These are phyloP conservation scores for Tetrahymena elliotti DNA, from an alignment of 73 alveolate species.

Conservation along the genomic window DNA sequence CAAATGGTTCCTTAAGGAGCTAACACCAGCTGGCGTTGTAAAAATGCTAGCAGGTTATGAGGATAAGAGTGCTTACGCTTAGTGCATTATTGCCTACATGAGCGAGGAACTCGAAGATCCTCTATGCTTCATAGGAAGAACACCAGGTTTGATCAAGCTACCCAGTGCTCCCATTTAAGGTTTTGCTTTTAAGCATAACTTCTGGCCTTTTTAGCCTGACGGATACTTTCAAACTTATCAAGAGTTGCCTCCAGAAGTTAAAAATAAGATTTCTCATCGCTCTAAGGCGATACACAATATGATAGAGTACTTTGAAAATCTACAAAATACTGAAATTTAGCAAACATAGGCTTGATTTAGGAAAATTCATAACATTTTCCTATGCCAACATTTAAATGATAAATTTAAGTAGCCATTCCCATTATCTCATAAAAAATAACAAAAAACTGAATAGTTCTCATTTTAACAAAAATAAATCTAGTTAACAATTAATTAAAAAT, in stretches of 20 bases:
- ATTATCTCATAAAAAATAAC: background rate
- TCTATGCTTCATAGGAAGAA: slow-evolving; percentile 76
- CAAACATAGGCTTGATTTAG: background rate
- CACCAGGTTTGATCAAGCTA: slow-evolving; percentile 75
- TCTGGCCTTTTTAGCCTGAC: slow-evolving; percentile 66
- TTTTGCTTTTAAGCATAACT: slow-evolving; percentile 76
- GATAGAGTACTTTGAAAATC: slow-evolving; percentile 3
- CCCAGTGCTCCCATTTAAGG: slow-evolving; percentile 86
- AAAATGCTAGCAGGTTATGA: slow-evolving; percentile 79
- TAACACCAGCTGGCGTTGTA: slow-evolving; percentile 75
- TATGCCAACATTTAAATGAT: too few relatives aligned
- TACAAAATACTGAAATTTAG: background rate
- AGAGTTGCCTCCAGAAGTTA: slow-evolving; percentile 71
- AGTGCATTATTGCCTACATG: slow-evolving; percentile 79
- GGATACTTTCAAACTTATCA: slow-evolving; percentile 62
- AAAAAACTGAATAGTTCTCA: too few relatives aligned
- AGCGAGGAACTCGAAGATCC: slow-evolving; percentile 61
- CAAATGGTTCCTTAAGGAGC: slow-evolving; percentile 72
- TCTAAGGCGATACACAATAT: slow-evolving; percentile 57
- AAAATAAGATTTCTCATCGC: slow-evolving; percentile 82
- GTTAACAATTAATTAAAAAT: background rate
- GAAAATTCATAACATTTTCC: background rate
- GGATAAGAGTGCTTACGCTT: slow-evolving; percentile 88
- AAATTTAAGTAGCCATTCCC: background rate
- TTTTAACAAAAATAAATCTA: too few relatives aligned